Evolutionary conservation across 176 grass and related monocot species (phyloP), one percentile per base, ranked within the genome.

Genomic region (Oryza coarctata): DNA sequence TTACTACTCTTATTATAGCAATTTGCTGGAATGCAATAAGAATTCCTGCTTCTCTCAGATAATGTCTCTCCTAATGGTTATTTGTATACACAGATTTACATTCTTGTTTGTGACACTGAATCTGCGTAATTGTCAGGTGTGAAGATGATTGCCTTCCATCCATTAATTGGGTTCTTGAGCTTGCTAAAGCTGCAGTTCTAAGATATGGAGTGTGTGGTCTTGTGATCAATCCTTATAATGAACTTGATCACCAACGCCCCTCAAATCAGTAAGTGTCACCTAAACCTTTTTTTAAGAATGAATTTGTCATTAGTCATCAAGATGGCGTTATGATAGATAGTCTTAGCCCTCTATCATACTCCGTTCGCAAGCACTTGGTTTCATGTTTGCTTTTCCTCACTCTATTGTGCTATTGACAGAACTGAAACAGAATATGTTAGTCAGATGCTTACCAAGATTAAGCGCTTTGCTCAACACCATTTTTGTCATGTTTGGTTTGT

Each of bases 401-500:
- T 77, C 75, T 65, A 11, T 78, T 67, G 27, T 85, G 79, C 75
- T 65, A 9, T 55, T 84, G 71, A 84, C 78, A 98, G 96, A 86
- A 98, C 74, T 3, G 96, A 98, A 81, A 98, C 96, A 50, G 96
- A 95, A 70, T 99, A 99, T 57, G 96, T 99, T 28, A 99, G 96
- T 83, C 88, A 94, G 80, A 99, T 95, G 74, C 89, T 99, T 84
- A 92, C 93, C 26, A 87, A 81, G 80, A 85, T 99, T 71, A 99
- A 99, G 80, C 90, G 96, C 50, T 99, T 99, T 91, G 96, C 93
- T 36, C 93, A 99, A 61, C 91, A 96, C 70, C 91, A 99, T 80
- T 91, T 91, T 63, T 99, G 97, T 29, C 97, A 99, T 85, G 97
- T 99, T 35, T 99, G 97, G 97, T 96, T 99, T 92, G 97, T 99